phyloP scores from a whole-genome alignment of 2,329 filamentous ascomycete species.

The Ceratocystis albifundus region DNA sequence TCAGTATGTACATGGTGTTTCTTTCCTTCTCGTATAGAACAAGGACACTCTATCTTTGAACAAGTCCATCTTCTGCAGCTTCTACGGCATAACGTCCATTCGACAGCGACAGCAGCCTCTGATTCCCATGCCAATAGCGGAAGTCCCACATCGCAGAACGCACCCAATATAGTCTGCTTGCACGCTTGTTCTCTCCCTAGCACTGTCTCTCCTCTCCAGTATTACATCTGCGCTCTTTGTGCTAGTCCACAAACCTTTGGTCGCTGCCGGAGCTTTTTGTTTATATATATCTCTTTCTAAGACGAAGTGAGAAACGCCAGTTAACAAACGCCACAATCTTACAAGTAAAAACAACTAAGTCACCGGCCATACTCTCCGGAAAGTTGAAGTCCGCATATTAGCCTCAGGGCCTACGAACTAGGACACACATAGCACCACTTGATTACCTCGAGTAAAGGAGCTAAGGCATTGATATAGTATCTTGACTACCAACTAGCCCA shows the following conservation, averaged over 20 bases:
- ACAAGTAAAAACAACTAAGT: background rate
- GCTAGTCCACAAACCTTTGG: background rate
- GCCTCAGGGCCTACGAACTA: background rate
- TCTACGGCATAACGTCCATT: background rate
- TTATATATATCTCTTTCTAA: too few species aligned
- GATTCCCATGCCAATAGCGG: background rate
- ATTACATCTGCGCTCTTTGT: background rate
- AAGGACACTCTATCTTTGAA: background rate
- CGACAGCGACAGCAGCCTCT: background rate
- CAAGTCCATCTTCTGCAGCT: background rate
- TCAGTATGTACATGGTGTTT: too few species aligned
- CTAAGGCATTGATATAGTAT: background rate
- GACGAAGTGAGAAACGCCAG: background rate
- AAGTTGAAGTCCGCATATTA: background rate
- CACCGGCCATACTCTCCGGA: background rate
- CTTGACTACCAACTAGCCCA: background rate
- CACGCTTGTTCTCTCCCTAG: background rate
- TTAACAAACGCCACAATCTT: background rate
- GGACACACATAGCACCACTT: background rate
- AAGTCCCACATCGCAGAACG: background rate
- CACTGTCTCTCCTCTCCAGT: background rate
- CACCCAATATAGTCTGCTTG: background rate
- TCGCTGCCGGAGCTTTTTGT: background rate
- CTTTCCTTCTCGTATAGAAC: background rate
- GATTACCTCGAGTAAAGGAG: background rate